Percentiles rank a stretch among this genome's conserved stretches.
Evolutionary conservation across 1,139 yeast genomes (phyloP).

Genomic region (Meyerozyma carpophila): DNA sequence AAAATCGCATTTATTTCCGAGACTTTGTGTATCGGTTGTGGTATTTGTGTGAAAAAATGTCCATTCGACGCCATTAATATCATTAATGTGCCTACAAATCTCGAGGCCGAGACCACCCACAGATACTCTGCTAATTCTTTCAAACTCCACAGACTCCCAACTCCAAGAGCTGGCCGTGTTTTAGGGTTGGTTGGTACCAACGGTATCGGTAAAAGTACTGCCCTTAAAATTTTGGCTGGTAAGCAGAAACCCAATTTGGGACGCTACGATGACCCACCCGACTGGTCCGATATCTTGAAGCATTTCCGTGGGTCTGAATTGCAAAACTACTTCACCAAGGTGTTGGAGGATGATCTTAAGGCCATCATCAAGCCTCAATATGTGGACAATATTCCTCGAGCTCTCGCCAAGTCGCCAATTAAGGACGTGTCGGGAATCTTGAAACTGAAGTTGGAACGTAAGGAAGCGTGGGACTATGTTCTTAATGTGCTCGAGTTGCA

Average conservation of each 20-base stretch:
- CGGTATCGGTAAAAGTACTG: constrained; percentile 99
- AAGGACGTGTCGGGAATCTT: constrained; percentile 83
- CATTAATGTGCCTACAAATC: constrained; percentile 91
- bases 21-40: constrained; percentile 95
- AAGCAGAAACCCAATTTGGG: constrained; percentile 97
- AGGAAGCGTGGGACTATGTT: constrained; percentile 55
- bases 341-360: constrained; percentile 87
- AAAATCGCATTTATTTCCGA: constrained; percentile 97
- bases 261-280: constrained; percentile 89
- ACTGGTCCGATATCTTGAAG: constrained; percentile 89
- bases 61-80: constrained; percentile 96
- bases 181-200: constrained; percentile 96
- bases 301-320: constrained; percentile 95
- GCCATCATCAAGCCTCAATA: constrained; percentile 97
- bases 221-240: constrained; percentile 95
- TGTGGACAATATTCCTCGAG: constrained; percentile 94
- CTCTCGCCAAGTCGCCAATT: constrained; percentile 80
- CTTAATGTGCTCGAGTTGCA: constrained; percentile 67
- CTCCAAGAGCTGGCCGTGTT: constrained; percentile 99
- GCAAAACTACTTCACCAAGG: constrained; percentile 91
- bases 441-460: constrained; percentile 66
- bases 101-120: constrained; percentile 89
- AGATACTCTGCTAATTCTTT: constrained; percentile 97
- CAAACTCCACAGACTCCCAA: constrained; percentile 93
- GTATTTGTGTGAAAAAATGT: constrained; percentile 98